A percentile compares a stretch with the other conserved stretches of the same genome.
These are phyloP conservation scores for Trichoderma lentiforme DNA, from an alignment of 2,329 filamentous ascomycete species.

Conservation along the genomic window DNA sequence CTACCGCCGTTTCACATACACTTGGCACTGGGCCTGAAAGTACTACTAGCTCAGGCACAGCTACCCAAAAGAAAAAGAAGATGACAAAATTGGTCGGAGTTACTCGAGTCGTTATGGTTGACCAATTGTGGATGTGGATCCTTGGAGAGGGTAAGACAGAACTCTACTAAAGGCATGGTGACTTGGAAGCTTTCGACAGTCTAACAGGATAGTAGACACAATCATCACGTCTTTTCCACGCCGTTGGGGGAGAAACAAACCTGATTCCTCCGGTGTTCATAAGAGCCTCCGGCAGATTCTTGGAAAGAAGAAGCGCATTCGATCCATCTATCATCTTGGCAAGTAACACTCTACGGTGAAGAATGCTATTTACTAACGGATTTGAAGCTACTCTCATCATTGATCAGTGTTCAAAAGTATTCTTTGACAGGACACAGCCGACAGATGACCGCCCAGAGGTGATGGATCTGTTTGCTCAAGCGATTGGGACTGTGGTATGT, in stretches of 20 bases:
- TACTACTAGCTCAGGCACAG: background rate
- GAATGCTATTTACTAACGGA: background rate
- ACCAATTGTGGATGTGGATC: background rate
- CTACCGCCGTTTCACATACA: background rate
- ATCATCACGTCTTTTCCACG: background rate
- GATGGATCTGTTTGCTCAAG: background rate
- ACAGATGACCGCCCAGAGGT: background rate
- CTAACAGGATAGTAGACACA: background rate
- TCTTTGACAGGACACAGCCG: background rate
- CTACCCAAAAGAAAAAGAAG: background rate
- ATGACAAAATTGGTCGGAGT: background rate
- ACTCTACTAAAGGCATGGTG: background rate
- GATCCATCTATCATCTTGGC: background rate
- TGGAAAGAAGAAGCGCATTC: background rate
- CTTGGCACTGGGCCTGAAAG: background rate
- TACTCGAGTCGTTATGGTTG: background rate
- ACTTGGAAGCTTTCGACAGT: background rate
- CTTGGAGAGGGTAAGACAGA: background rate
- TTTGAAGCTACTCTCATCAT: background rate
- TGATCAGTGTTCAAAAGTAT: background rate
- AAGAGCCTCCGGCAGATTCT: background rate
- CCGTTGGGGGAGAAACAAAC: background rate
- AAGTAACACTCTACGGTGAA: background rate
- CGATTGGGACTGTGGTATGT: background rate
- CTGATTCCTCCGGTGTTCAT: background rate